These are phyloP conservation scores for Pseudovirgaria hyperparasitica DNA, from an alignment of 2,329 filamentous ascomycete genomes.

Conservation along the genomic window DNA sequence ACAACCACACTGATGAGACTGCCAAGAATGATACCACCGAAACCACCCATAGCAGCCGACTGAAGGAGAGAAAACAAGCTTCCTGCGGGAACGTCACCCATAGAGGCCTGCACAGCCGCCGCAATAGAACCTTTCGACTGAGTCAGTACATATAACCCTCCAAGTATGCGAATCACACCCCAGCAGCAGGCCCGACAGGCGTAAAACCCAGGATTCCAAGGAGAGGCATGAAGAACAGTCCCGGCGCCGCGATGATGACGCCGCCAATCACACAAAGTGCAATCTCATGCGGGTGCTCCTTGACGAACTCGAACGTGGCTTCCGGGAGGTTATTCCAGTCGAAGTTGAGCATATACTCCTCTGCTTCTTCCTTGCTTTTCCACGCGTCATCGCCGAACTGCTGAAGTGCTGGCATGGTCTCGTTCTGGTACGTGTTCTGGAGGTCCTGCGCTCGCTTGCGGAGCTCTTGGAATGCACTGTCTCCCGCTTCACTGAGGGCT, in stretches of 20 bases:
- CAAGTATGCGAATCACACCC: conserved; percentile 7
- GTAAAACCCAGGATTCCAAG: conserved; percentile 12
- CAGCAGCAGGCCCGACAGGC: conserved; percentile 11
- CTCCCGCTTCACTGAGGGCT: too few relatives aligned
- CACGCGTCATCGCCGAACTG: too few relatives aligned
- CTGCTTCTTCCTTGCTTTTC: too few relatives aligned
- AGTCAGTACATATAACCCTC: conserved; percentile 1
- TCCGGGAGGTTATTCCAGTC: conserved; percentile 2
- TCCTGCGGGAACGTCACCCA: conserved; percentile 11
- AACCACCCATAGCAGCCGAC: conserved; percentile 21
- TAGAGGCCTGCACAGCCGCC: conserved; percentile 11
- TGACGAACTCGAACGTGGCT: conserved; percentile 4
- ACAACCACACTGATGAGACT: too few relatives aligned
- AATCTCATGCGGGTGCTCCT: conserved; percentile 13
- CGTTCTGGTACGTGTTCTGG: too few relatives aligned
- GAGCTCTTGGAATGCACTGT: too few relatives aligned
- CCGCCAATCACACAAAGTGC: conserved; percentile 13
- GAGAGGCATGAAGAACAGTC: conserved; percentile 12
- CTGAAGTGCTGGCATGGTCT: too few relatives aligned
- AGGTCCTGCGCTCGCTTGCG: too few relatives aligned
- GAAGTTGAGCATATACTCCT: too few relatives aligned
- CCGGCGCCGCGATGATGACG: conserved; percentile 12
- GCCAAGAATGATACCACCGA: conserved; percentile 13
- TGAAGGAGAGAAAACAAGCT: conserved; percentile 13
- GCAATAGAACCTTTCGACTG: conserved; percentile 12